These are phyloP conservation scores for Leccinellum luteum DNA, from an alignment of 768 basidiomycete genomes.

Conservation along the genomic window DNA sequence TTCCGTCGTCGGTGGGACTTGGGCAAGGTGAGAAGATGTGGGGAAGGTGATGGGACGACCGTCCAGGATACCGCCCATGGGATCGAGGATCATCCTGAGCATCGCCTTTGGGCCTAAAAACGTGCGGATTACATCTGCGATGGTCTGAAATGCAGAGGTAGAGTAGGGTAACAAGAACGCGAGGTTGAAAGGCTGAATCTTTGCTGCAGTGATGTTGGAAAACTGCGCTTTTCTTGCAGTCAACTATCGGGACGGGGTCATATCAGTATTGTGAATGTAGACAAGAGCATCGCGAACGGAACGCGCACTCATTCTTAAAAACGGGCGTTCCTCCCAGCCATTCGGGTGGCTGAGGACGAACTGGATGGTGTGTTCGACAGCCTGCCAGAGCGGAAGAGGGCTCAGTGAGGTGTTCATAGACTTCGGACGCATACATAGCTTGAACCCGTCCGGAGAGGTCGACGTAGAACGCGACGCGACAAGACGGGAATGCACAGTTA, in stretches of 20 bases:
- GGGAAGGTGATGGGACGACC: constrained; percentile 23
- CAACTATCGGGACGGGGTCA: constrained; percentile 74
- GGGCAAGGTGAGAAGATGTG: background rate
- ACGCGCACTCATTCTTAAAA: background rate
- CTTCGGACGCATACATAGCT: constrained; percentile 72
- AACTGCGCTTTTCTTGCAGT: constrained; percentile 94
- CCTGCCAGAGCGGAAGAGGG: constrained; percentile 75
- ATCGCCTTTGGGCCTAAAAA: constrained; percentile 97
- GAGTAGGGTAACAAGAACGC: background rate
- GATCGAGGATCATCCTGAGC: constrained; percentile 99
- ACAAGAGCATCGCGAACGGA: too few relatives aligned
- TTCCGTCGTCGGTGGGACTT: constrained; percentile 98
- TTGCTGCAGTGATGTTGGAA: constrained; percentile 95
- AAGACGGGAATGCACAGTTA: constrained; percentile 49
- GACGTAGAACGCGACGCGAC: background rate
- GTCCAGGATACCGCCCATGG: constrained; percentile 98
- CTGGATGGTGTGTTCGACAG: constrained; percentile 65
- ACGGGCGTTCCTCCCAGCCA: constrained; percentile 84
- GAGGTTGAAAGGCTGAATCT: constrained; percentile 54
- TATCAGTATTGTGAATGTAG: background rate
- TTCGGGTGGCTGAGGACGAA: constrained; percentile 80
- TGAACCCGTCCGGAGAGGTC: constrained; percentile 50
- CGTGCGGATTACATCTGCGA: constrained; percentile 96
- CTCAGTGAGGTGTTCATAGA: constrained; percentile 68
- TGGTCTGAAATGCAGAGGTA: constrained; percentile 54